A percentile compares a stretch with the other conserved stretches of the same genome.
Evolutionary conservation across 805 yeast genomes (phyloP).

Genomic region (Metschnikowia borealis): DNA sequence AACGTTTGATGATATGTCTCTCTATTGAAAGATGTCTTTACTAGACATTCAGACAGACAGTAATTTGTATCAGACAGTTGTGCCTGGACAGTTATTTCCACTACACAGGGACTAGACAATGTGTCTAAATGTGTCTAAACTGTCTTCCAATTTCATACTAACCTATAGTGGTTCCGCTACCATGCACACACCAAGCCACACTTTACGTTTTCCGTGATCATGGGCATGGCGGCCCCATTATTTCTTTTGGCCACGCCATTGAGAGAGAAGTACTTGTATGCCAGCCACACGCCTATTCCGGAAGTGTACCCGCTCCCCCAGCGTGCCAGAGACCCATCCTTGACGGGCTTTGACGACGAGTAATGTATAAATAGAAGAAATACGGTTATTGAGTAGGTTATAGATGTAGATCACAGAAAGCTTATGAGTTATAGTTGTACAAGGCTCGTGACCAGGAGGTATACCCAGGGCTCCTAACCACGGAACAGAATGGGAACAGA

Average conservation of each 20-base stretch:
- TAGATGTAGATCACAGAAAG: not conserved
- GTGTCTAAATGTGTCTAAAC: no score
- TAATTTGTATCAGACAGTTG: no score
- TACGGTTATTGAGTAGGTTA: not conserved
- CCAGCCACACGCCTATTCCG: conserved; percentile 66
- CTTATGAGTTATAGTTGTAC: no score
- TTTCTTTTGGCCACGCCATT: conserved; percentile 60
- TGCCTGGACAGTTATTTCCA: no score
- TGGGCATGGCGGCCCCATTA: conserved; percentile 67
- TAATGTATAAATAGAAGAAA: conserved; percentile 1
- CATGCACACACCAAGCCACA: conserved; percentile 76
- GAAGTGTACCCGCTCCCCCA: conserved; percentile 53
- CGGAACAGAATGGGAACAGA: no score
- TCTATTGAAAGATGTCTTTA: no score
- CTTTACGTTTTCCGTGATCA: conserved; percentile 57
- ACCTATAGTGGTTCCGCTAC: conserved; percentile 60
- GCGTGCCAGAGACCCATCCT: conserved; percentile 46
- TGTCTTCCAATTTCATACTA: not conserved
- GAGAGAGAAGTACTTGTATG: conserved; percentile 64
- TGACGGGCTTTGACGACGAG: conserved; percentile 54
- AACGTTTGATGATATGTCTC: no score
- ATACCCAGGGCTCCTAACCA: no score
- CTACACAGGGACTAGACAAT: no score
- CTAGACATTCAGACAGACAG: no score
- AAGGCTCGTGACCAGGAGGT: no score